phyloP scores from a whole-genome alignment of 2,329 filamentous ascomycete species.

The Acarospora socialis region DNA sequence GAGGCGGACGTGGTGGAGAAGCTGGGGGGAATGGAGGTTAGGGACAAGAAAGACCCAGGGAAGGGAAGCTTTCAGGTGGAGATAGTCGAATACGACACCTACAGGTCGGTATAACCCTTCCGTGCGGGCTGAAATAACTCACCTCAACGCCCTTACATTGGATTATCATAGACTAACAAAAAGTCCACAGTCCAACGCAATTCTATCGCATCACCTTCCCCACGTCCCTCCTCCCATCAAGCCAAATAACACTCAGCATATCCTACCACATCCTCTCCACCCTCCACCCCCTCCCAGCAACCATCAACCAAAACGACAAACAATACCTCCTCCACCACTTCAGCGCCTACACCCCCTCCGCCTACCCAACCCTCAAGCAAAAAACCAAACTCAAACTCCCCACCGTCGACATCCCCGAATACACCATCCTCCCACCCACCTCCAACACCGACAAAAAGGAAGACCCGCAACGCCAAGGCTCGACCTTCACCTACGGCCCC shows the following conservation, averaged over 20 bases:
- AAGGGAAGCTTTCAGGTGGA: slow-evolving; percentile 55
- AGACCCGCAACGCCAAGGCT: slow-evolving; percentile 69
- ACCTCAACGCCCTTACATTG: too few relatives aligned
- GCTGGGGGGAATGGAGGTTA: slow-evolving; percentile 77
- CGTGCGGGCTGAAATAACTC: too few relatives aligned
- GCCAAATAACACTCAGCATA: slow-evolving; percentile 75
- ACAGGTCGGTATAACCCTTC: slow-evolving; percentile 40
- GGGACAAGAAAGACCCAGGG: slow-evolving; percentile 70
- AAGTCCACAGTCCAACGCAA: slow-evolving; percentile 45
- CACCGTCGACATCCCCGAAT: slow-evolving; percentile 65
- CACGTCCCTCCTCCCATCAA: slow-evolving; percentile 56
- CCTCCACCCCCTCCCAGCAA: slow-evolving; percentile 64
- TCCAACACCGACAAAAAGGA: slow-evolving; percentile 45
- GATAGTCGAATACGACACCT: slow-evolving; percentile 31
- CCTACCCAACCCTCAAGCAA: slow-evolving; percentile 78
- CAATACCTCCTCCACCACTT: slow-evolving; percentile 81
- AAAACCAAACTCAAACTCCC: slow-evolving; percentile 94
- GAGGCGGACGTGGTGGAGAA: slow-evolving; percentile 58
- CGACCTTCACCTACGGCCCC: slow-evolving; percentile 78
- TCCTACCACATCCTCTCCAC: slow-evolving; percentile 68
- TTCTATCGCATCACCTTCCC: slow-evolving; percentile 78
- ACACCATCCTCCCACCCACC: slow-evolving; percentile 53
- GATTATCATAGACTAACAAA: slow-evolving; percentile 10
- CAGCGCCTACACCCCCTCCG: slow-evolving; percentile 69
- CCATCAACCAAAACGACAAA: slow-evolving; percentile 69